Evolutionary conservation across 1,284 basidiomycete species (phyloP), one percentile per base, ranked within the genome.

Genomic region (Stereum hirsutum): DNA sequence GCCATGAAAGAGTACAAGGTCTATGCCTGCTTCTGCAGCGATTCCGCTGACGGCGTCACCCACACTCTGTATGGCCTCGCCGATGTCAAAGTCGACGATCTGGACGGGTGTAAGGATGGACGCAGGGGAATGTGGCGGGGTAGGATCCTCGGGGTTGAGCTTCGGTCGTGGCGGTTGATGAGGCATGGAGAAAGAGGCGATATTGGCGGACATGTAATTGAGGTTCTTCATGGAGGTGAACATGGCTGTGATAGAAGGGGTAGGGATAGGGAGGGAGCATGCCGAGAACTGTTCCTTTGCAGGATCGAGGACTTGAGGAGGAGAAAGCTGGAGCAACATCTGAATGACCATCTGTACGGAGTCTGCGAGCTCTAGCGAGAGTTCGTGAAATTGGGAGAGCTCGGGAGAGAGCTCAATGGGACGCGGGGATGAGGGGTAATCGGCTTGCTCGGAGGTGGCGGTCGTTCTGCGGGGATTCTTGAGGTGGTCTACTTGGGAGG

Each of bases 231-330:
- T 88, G 24, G 83, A 77, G 4, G 88, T 88, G 56, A 94, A 76
- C 57, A 95, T 73, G 19, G 89, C 87, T n/a, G 87, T 84, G 58
- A 95, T 72, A 47, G 83, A 89, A 2, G 90, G 78, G 0, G 86
- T 87, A 3, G 91, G 91, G 38, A 94, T 74, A 27, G 88, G 82
- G 14, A 94, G 63, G 0, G 89, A 76, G 59, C 88, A 93, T 23
- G 87, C 84, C 2, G 90, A 83, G 56, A 91, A 88, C 57, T 92
- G 89, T 57, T 94, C 91, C 58, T 88, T 92, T 5, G 83, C 82
- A n/a, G 86, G 80, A 56, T 94, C 91, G 26, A 94, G 72, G n/a
- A 94, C 66, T 58, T 94, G 90, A 0, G 85, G 77, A 1, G 91
- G 90, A 0, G 88, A 87, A 45, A 94, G 71, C 56, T 92, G 89